These are phyloP conservation scores for Mycosphaerella arachidis DNA, from an alignment of 2,329 filamentous ascomycete genomes.

Conservation along the genomic window DNA sequence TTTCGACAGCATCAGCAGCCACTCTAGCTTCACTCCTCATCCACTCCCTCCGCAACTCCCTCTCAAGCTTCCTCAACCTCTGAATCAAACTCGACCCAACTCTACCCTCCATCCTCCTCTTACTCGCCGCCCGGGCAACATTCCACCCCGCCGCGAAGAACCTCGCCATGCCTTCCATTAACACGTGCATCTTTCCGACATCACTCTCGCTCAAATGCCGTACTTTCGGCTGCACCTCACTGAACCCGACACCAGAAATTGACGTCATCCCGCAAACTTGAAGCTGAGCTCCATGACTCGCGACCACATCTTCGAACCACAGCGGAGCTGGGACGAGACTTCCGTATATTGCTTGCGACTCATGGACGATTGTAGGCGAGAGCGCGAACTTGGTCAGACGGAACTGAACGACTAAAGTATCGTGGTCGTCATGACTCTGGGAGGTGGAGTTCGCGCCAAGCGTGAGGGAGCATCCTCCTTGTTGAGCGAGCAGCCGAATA, in stretches of 20 bases:
- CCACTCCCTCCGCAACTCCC: neutral
- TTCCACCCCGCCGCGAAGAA: slow-evolving; percentile 15
- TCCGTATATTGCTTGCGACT: slow-evolving; percentile 6
- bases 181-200: neutral
- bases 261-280: slow-evolving; percentile 13
- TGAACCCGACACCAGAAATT: slow-evolving; percentile 2
- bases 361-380: neutral
- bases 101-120: slow-evolving; percentile 2
- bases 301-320: slow-evolving; percentile 1
- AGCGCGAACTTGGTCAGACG: slow-evolving; percentile 1
- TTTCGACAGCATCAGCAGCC: slow-evolving; percentile 2
- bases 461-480: slow-evolving; percentile 17
- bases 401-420: slow-evolving; percentile 9
- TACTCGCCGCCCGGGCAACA: neutral
- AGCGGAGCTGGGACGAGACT: slow-evolving; percentile 3
- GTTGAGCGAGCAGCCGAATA: neutral
- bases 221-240: neutral
- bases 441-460: neutral
- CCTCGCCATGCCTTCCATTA: slow-evolving; percentile 9
- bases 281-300: slow-evolving; percentile 1
- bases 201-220: neutral
- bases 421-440: neutral
- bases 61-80: slow-evolving; percentile 7
- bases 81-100: slow-evolving; percentile 8
- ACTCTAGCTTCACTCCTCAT: slow-evolving; percentile 4